These are phyloP conservation scores for Alloteropsis semialata DNA, from an alignment of 176 grass and related monocot species.

Conservation along the genomic window DNA sequence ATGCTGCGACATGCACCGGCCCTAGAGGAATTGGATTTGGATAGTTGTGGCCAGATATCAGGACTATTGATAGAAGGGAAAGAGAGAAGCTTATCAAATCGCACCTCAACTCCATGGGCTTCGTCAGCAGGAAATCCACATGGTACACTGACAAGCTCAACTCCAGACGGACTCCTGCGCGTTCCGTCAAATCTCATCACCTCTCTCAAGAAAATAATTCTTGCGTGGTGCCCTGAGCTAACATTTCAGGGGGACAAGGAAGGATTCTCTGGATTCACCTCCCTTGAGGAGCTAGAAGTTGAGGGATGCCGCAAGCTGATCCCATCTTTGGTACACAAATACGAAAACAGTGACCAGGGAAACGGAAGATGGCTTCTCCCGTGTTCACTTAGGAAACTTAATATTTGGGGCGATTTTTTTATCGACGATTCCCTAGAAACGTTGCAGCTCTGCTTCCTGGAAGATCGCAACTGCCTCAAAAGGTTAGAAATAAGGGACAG, in stretches of 20 bases:
- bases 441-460: not conserved
- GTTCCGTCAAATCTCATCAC: too few relatives aligned
- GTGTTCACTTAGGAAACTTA: not conserved
- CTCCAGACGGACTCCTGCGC: too few relatives aligned
- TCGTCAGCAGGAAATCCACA: not conserved
- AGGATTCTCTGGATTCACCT: too few relatives aligned
- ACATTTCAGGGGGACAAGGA: too few relatives aligned
- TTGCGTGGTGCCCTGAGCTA: too few relatives aligned
- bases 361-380: not conserved
- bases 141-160: too few relatives aligned
- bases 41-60: rapidly evolving
- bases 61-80: not conserved
- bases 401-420: too few relatives aligned
- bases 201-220: too few relatives aligned
- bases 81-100: not conserved
- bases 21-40: not conserved
- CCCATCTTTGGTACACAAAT: not conserved
- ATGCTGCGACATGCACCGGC: not conserved
- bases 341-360: not conserved
- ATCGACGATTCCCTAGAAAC: not conserved
- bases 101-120: not conserved
- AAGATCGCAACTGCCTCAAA: not conserved
- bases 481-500: rapidly evolving
- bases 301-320: rapidly evolving
- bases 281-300: not conserved